Evolutionary conservation across 169 alveolate species (phyloP), one percentile per base, ranked within the genome.

Genomic region (Plasmodium cynomolgi): DNA sequence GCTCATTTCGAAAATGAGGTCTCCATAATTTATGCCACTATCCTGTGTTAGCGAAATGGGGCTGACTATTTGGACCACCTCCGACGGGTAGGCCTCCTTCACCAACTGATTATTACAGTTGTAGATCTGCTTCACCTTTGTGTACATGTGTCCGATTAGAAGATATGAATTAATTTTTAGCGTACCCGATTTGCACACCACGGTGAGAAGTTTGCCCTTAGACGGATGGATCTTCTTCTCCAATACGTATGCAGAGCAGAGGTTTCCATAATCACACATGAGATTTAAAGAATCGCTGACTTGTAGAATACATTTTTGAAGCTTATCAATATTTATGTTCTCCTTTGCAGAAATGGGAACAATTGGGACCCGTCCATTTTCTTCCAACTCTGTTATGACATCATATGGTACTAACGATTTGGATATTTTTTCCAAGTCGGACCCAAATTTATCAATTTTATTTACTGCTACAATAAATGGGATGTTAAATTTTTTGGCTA

Each of bases 381-480:
- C 77, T n/a, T 62, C 95, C 33, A 81, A 33, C 29, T 81, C 98
- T 8, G 98, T 98, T 20, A 94, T 74, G 9, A 97, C 94, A 31
- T 97, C 98, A 26, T 95, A 77, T 26, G 81, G 85, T 26, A 96
- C 37, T 20, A 96, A 97, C 33, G 93, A 54, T 17, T 96, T 92
- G 5, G 93, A 88, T 3, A 97, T 83, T 47, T 96, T 95, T 3
- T 95, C 77, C 33, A 80, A 26, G 29, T 90, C 39, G 56, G 47
- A 29, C 50, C 84, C 58, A 50, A n/a, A 82, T 81, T 97, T 94
- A 84, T 98, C 99, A 2, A 98, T 96, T 90, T 98, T 98, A 95
- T 98, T 98, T 13, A 97, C 96, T 0, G 99, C 99, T n/a, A 98
- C 98, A 6, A 98, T 95, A 26, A 95, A 91, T 44, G 98, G 99